A percentile compares a stretch with the other conserved stretches of the same genome.
Conservation (phyloP, 441 rosid species). For the Adansonia madagascariensis region DNA sequence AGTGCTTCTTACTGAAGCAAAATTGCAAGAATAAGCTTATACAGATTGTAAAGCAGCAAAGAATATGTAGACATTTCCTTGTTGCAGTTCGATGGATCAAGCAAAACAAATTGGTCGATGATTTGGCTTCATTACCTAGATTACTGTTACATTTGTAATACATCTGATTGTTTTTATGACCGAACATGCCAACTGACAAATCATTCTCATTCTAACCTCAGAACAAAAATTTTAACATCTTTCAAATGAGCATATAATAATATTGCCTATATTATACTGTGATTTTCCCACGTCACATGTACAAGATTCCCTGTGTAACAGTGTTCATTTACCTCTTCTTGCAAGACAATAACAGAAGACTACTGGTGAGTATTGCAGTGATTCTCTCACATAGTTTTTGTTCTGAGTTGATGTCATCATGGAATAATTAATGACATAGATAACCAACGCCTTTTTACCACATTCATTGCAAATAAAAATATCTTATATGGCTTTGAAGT, state of each 20-base stretch:
- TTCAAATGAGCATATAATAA: neutral
- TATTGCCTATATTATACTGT: neutral
- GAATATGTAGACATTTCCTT: neutral
- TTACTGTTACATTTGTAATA: neutral
- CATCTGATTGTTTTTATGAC: neutral
- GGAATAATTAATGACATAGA: neutral
- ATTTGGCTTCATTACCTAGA: neutral
- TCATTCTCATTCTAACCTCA: neutral
- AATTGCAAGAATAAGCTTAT: neutral
- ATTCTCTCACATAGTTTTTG: neutral
- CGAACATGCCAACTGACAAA: neutral
- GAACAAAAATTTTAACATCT: neutral
- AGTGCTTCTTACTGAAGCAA: neutral
- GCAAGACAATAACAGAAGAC: neutral
- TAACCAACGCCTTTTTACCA: neutral
- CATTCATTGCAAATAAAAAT: neutral
- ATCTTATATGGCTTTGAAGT: neutral
- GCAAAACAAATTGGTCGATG: neutral
- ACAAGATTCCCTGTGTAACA: neutral
- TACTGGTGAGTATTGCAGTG: neutral
- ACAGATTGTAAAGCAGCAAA: constrained; percentile 19
- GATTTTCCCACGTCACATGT: neutral
- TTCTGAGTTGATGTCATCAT: neutral
- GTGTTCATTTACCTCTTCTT: neutral
- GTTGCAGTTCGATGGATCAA: constrained; percentile 11